Percentiles rank a stretch among this genome's conserved stretches.
Conservation (phyloP, 306 rosid genomes). For the Gynostemma pentaphyllum region DNA sequence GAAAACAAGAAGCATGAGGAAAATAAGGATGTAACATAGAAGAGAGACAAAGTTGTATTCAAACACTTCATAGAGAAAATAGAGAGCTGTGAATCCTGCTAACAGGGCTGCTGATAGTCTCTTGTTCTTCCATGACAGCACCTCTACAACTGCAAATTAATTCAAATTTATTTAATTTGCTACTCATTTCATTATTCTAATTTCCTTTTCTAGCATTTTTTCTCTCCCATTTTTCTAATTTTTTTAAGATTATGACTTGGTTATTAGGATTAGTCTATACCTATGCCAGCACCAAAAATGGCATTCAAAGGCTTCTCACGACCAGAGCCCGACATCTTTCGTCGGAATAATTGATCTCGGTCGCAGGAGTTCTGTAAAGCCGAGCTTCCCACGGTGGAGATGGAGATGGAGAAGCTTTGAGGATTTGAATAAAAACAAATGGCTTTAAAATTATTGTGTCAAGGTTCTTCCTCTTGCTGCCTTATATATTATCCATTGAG, state of each 20-base stretch:
- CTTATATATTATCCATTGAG: background rate
- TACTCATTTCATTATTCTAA: too few relatives aligned
- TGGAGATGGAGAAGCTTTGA: background rate
- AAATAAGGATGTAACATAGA: conserved; percentile 36
- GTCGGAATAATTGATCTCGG: too few relatives aligned
- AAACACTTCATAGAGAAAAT: conserved; percentile 49
- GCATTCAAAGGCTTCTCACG: background rate
- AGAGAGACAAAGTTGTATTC: conserved; percentile 47
- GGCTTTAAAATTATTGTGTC: background rate
- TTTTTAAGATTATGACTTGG: too few relatives aligned
- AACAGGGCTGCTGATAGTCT: conserved; percentile 26
- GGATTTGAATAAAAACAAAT: background rate
- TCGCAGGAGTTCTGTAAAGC: too few relatives aligned
- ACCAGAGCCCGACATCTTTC: background rate
- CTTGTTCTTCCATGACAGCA: conserved; percentile 53
- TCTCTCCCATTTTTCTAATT: too few relatives aligned
- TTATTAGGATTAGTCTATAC: background rate
- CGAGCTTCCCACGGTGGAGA: too few relatives aligned
- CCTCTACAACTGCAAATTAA: conserved; percentile 23
- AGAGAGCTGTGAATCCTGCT: conserved; percentile 29
- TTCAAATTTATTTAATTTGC: background rate
- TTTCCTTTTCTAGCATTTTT: too few relatives aligned
- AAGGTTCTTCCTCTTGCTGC: background rate
- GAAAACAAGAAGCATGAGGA: conserved; percentile 33
- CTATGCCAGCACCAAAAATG: background rate